Evolutionary conservation across 352 stramenopile genomes (phyloP).

Genomic region (Phytophthora megakarya): DNA sequence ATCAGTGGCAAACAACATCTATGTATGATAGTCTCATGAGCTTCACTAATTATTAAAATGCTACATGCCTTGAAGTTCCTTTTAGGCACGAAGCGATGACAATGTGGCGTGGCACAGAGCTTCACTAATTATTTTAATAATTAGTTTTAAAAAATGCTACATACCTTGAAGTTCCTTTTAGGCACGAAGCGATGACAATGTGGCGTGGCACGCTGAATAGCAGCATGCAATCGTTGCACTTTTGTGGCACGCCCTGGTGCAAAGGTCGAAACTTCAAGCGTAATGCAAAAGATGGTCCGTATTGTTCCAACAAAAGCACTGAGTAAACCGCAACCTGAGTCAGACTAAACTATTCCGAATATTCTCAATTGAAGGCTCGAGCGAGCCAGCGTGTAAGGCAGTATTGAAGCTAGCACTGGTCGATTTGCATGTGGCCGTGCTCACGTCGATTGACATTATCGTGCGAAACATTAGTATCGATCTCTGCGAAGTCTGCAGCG

Average conservation of each 20-base stretch:
- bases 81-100: not conserved
- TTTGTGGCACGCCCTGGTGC: not conserved
- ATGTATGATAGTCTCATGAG: too few species aligned
- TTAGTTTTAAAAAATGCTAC: too few species aligned
- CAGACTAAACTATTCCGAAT: slow-evolving; percentile 14
- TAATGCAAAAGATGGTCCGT: slow-evolving; percentile 1
- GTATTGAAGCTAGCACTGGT: slow-evolving; percentile 1
- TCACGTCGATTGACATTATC: slow-evolving; percentile 5
- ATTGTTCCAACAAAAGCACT: too few species aligned
- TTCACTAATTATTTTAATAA: too few species aligned
- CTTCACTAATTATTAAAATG: too few species aligned
- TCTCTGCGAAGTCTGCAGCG: not conserved
- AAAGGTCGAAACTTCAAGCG: slow-evolving; percentile 11
- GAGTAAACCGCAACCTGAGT: too few species aligned
- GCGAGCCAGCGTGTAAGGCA: slow-evolving; percentile 5
- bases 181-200: not conserved
- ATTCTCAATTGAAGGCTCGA: slow-evolving; percentile 12
- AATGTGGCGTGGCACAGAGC: slow-evolving; percentile 6
- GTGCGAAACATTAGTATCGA: not conserved
- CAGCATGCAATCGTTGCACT: not conserved
- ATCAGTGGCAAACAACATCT: too few species aligned
- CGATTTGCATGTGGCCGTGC: slow-evolving; percentile 20
- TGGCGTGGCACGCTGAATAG: not conserved
- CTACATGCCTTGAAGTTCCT: not conserved
- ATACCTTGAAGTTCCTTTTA: not conserved